Evolutionary conservation across 179 eudicot genomes (phyloP).

Genomic region (Amaranthus tricolor): DNA sequence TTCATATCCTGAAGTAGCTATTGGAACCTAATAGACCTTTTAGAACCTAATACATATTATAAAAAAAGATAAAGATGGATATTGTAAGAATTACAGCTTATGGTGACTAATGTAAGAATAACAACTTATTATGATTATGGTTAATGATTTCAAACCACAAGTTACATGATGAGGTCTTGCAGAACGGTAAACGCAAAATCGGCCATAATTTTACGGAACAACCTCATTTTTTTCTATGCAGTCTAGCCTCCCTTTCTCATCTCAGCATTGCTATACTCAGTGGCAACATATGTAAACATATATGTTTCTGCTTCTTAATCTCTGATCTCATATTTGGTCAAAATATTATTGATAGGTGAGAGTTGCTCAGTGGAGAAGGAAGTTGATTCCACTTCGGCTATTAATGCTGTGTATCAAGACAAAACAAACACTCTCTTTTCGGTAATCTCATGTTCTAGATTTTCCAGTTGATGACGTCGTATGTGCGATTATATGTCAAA

Average conservation of each 20-base stretch:
- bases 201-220: too few species aligned
- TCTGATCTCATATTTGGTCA: constrained; percentile 6
- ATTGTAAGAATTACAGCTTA: too few species aligned
- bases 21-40: too few species aligned
- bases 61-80: too few species aligned
- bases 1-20: too few species aligned
- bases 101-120: too few species aligned
- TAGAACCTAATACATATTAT: too few species aligned
- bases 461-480: not conserved
- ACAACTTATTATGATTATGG: not conserved
- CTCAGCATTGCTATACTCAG: not conserved
- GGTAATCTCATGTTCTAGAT: constrained; percentile 41
- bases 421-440: constrained; percentile 94
- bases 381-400: constrained; percentile 64
- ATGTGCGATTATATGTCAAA: not conserved
- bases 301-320: not conserved
- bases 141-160: too few species aligned
- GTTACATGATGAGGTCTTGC: too few species aligned
- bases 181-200: too few species aligned
- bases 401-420: constrained; percentile 96
- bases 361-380: constrained; percentile 98
- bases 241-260: not conserved
- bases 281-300: not conserved
- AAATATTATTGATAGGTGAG: constrained; percentile 60
- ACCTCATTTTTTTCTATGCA: not conserved